Percentiles rank a stretch among this genome's conserved stretches.
Evolutionary conservation across 371 early-diverging fungal genomes (phyloP).

Genomic region (Mucor indicus): DNA sequence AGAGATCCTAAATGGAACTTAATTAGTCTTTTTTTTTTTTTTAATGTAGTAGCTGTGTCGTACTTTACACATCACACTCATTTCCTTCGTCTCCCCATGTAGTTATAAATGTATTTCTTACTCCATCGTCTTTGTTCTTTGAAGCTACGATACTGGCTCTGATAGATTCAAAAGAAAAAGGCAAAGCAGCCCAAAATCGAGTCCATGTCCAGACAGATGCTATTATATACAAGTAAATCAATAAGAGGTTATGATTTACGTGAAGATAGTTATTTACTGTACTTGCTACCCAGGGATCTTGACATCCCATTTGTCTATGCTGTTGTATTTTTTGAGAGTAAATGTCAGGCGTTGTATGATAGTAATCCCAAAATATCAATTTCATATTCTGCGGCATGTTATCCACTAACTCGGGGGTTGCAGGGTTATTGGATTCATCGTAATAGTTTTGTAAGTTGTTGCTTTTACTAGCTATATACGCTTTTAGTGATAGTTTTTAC

Average conservation of each 20-base stretch:
- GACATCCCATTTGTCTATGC: constrained; percentile 79
- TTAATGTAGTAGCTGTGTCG: too few relatives aligned
- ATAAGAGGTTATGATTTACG: not conserved
- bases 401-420: constrained; percentile 51
- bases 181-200: constrained; percentile 78
- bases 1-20: constrained; percentile 49
- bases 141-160: constrained; percentile 72
- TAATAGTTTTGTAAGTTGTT: constrained; percentile 79
- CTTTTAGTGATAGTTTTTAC: constrained; percentile 10
- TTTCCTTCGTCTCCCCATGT: constrained; percentile 92
- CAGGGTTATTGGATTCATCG: constrained; percentile 61
- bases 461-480: constrained; percentile 65
- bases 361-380: constrained; percentile 89
- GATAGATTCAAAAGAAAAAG: constrained; percentile 76
- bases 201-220: constrained; percentile 83
- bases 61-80: constrained; percentile 80
- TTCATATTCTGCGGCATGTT: constrained; percentile 67
- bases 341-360: constrained; percentile 68
- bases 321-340: constrained; percentile 77
- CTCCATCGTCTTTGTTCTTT: constrained; percentile 55
- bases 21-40: too few relatives aligned
- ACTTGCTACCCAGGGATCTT: constrained; percentile 77
- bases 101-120: constrained; percentile 75
- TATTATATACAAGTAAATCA: constrained; percentile 3
- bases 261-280: constrained; percentile 1